These are phyloP conservation scores for Wickerhamomyces alni DNA, from an alignment of 805 yeast genomes.

Conservation along the genomic window DNA sequence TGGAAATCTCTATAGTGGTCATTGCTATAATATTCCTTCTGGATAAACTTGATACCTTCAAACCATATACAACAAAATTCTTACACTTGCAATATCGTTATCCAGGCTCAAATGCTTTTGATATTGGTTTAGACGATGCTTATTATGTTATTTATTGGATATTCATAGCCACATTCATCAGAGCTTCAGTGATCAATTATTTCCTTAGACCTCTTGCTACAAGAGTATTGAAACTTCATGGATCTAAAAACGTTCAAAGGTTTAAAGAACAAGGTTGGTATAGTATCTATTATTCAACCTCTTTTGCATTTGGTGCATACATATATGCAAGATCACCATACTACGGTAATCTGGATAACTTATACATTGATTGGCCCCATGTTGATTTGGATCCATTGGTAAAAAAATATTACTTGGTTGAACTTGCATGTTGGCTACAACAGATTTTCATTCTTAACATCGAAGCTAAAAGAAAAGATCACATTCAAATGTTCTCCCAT, in stretches of 20 bases:
- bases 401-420: slow-evolving; percentile 67
- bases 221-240: slow-evolving; percentile 33
- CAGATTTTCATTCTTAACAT: slow-evolving; percentile 72
- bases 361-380: slow-evolving; percentile 75
- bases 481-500: slow-evolving; percentile 80
- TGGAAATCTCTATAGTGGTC: slow-evolving; percentile 21
- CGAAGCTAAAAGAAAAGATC: slow-evolving; percentile 78
- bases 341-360: slow-evolving; percentile 47
- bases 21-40: slow-evolving; percentile 17
- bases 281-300: slow-evolving; percentile 47
- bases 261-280: slow-evolving; percentile 90
- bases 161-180: slow-evolving; percentile 47
- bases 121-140: slow-evolving; percentile 49
- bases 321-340: slow-evolving; percentile 56
- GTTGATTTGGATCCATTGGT: slow-evolving; percentile 42
- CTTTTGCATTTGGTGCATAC: slow-evolving; percentile 52
- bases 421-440: slow-evolving; percentile 75
- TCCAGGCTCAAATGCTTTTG: slow-evolving; percentile 32
- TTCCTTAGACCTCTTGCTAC: slow-evolving; percentile 53
- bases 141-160: slow-evolving; percentile 51
- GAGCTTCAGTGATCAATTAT: slow-evolving; percentile 56
- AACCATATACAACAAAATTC: slow-evolving; percentile 30
- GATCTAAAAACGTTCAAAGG: slow-evolving; percentile 50
- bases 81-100: slow-evolving; percentile 34
- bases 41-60: slow-evolving; percentile 22